phyloP scores from a whole-genome alignment of 352 stramenopile genomes.

The Plasmopara halstedii region DNA sequence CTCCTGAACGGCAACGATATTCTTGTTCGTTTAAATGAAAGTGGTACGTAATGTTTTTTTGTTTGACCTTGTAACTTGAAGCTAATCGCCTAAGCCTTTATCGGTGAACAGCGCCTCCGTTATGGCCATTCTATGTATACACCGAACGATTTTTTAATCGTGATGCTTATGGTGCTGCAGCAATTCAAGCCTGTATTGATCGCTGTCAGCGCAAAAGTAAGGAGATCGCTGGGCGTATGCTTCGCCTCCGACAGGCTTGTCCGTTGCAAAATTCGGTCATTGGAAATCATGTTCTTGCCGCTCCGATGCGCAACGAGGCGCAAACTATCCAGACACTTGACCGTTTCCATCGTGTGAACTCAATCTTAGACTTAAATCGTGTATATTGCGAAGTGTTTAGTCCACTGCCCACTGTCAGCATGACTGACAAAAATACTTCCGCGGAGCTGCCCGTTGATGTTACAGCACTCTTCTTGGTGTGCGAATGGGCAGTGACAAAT shows the following conservation, averaged over 20 bases:
- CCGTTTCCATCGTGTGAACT: constrained; percentile 72
- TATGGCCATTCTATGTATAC: constrained; percentile 69
- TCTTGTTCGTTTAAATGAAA: constrained; percentile 75
- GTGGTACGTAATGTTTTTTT: constrained; percentile 32
- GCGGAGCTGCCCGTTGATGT: constrained; percentile 59
- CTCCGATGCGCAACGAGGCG: constrained; percentile 60
- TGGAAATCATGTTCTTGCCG: constrained; percentile 21
- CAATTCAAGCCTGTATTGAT: constrained; percentile 46
- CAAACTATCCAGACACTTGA: constrained; percentile 74
- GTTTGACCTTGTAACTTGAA: neutral
- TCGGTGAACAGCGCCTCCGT: constrained; percentile 34
- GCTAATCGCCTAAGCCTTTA: neutral
- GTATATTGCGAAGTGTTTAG: constrained; percentile 73
- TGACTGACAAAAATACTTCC: constrained; percentile 7
- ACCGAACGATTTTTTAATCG: constrained; percentile 67
- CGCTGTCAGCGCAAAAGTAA: constrained; percentile 40
- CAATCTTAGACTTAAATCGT: constrained; percentile 53
- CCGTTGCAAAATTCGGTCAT: constrained; percentile 19
- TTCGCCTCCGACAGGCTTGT: constrained; percentile 55
- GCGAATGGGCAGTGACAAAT: constrained; percentile 77
- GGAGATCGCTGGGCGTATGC: constrained; percentile 58
- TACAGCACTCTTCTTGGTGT: constrained; percentile 62
- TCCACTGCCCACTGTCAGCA: constrained; percentile 27
- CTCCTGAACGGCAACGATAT: constrained; percentile 61
- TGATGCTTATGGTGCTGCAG: constrained; percentile 29